These are phyloP conservation scores for Colletotrichum sp. DNA, from an alignment of 2,329 filamentous ascomycete genomes.

Conservation along the genomic window DNA sequence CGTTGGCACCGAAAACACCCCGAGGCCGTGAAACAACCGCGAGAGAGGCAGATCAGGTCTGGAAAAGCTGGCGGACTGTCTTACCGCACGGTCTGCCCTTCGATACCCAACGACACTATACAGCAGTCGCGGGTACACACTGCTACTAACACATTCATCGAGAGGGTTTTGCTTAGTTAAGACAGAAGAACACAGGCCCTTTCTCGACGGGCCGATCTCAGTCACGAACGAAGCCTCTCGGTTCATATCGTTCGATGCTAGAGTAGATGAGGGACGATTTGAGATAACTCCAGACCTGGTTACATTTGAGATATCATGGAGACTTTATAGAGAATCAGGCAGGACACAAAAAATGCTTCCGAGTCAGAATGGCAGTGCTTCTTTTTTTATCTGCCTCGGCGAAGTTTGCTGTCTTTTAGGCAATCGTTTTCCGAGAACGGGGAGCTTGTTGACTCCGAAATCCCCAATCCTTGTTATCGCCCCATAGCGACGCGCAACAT, in stretches of 20 bases:
- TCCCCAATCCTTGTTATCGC: not conserved
- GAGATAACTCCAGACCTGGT: too few species aligned
- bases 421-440: not conserved
- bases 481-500: not conserved
- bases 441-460: not conserved
- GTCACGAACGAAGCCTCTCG: not conserved
- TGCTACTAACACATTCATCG: not conserved
- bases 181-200: not conserved
- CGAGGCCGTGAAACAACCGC: not conserved
- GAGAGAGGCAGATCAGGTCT: too few species aligned
- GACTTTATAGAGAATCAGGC: too few species aligned
- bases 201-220: not conserved
- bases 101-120: not conserved
- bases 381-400: not conserved
- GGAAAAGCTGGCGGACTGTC: not conserved
- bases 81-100: not conserved
- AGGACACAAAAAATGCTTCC: too few species aligned
- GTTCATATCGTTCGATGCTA: too few species aligned
- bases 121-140: rapidly evolving
- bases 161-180: not conserved
- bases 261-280: too few species aligned
- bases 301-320: too few species aligned
- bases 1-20: not conserved
- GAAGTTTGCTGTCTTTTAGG: not conserved
- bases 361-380: too few species aligned